phyloP scores from a whole-genome alignment of 257 asterid species.

The Gentiana dahurica region DNA sequence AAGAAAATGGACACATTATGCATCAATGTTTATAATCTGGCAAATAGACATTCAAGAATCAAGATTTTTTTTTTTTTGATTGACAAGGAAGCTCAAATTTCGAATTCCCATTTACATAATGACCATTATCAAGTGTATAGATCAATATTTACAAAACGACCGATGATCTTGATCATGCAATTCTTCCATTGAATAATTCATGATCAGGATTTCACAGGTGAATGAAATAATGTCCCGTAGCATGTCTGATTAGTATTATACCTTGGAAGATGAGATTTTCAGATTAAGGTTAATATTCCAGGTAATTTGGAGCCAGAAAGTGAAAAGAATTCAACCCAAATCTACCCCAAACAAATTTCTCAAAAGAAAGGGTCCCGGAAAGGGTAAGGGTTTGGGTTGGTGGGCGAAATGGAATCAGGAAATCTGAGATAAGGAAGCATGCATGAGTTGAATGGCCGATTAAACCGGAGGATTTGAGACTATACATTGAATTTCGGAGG shows the following conservation, averaged over 20 bases:
- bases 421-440: constrained; percentile 3
- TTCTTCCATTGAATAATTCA: too few species aligned
- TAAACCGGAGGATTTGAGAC: constrained; percentile 12
- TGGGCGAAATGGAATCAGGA: constrained; percentile 3
- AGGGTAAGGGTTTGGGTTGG: background rate
- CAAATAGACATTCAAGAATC: too few species aligned
- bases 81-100: too few species aligned
- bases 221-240: too few species aligned
- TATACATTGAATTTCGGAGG: constrained; percentile 22
- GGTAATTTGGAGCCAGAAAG: background rate
- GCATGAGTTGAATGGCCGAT: constrained; percentile 13
- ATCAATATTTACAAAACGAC: too few species aligned
- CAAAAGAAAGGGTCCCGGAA: constrained; percentile 1
- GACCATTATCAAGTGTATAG: too few species aligned
- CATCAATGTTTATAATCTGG: too few species aligned
- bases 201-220: too few species aligned
- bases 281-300: background rate
- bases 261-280: background rate
- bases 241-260: background rate
- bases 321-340: constrained; percentile 5
- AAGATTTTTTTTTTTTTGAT: too few species aligned
- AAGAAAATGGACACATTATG: too few species aligned
- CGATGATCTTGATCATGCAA: too few species aligned
- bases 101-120: too few species aligned
- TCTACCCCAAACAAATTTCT: background rate